phyloP scores from a whole-genome alignment of 2,329 filamentous ascomycete species.

The Colletotrichum lini region DNA sequence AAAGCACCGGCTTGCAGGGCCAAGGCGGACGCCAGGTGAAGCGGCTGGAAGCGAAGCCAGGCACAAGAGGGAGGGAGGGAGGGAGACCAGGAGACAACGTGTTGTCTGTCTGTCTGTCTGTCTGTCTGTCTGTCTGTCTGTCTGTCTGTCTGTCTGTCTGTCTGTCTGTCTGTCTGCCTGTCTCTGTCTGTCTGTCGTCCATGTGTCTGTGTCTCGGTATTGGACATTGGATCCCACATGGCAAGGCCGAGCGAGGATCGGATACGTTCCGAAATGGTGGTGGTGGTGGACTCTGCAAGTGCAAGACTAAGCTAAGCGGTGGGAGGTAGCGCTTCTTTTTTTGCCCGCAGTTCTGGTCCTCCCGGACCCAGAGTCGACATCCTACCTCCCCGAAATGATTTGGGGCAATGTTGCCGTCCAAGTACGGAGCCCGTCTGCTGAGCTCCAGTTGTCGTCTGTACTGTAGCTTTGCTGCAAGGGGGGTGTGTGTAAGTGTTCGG shows the following conservation, averaged over 20 bases:
- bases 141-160: no score
- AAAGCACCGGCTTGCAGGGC: no score
- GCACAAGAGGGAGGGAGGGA: neutral
- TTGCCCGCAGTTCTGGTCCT: neutral
- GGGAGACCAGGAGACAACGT: neutral
- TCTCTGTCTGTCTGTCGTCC: no score
- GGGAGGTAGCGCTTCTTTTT: neutral
- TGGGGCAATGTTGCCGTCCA: neutral
- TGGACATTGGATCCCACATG: constrained; percentile 4
- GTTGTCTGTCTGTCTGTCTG: no score
- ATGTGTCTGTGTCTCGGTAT: neutral
- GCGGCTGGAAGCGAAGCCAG: neutral
- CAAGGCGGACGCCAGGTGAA: neutral
- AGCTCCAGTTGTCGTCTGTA: neutral
- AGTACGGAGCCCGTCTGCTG: neutral
- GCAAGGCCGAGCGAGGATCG: constrained; percentile 3
- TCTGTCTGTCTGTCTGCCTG: no score
- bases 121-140: no score
- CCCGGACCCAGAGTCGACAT: neutral
- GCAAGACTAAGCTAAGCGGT: neutral
- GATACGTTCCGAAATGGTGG: constrained; percentile 3
- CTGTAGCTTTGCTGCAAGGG: neutral
- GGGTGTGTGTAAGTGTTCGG: neutral
- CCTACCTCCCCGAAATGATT: neutral
- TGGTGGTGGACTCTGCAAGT: constrained; percentile 2